Percentiles rank a stretch among this genome's conserved stretches.
These are phyloP conservation scores for Annulohypoxylon moriforme DNA, from an alignment of 495 filamentous ascomycete genomes.

Conservation along the genomic window DNA sequence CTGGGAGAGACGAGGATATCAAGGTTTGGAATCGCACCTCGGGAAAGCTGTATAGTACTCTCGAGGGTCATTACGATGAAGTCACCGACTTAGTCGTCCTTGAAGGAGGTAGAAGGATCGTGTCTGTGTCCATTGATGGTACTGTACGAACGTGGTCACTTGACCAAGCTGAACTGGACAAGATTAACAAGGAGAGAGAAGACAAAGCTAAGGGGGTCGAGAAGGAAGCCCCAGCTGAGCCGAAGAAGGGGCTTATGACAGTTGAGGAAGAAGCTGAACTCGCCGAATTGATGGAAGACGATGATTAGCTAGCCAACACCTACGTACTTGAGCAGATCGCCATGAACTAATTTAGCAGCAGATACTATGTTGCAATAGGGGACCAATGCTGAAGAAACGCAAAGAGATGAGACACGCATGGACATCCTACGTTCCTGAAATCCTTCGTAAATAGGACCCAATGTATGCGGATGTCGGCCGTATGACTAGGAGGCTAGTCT, in stretches of 20 bases:
- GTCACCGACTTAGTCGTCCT: slow-evolving; percentile 81
- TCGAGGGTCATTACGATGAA: slow-evolving; percentile 91
- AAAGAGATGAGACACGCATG: not conserved
- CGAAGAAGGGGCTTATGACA: slow-evolving; percentile 66
- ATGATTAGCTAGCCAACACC: slow-evolving; percentile 57
- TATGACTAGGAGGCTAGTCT: slow-evolving; percentile 25
- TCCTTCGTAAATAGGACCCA: slow-evolving; percentile 1
- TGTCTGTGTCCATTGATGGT: slow-evolving; percentile 88
- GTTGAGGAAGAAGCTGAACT: slow-evolving; percentile 88
- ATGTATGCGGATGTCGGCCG: slow-evolving; percentile 15
- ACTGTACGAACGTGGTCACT: slow-evolving; percentile 88
- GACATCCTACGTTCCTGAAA: not conserved
- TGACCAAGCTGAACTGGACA: slow-evolving; percentile 69
- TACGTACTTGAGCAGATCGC: not conserved
- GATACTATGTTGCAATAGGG: not conserved
- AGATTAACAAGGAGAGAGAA: slow-evolving; percentile 64
- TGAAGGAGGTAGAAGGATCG: slow-evolving; percentile 64
- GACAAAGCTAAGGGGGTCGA: slow-evolving; percentile 61
- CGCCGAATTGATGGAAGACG: slow-evolving; percentile 86
- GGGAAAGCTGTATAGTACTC: slow-evolving; percentile 79
- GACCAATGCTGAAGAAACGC: not conserved
- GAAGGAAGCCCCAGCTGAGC: slow-evolving; percentile 57
- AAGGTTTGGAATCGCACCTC: slow-evolving; percentile 84
- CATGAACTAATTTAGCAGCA: not conserved
- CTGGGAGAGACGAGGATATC: slow-evolving; percentile 89